These are phyloP conservation scores for Ilex paraguariensis DNA, from an alignment of 305 asterid genomes.

Conservation along the genomic window DNA sequence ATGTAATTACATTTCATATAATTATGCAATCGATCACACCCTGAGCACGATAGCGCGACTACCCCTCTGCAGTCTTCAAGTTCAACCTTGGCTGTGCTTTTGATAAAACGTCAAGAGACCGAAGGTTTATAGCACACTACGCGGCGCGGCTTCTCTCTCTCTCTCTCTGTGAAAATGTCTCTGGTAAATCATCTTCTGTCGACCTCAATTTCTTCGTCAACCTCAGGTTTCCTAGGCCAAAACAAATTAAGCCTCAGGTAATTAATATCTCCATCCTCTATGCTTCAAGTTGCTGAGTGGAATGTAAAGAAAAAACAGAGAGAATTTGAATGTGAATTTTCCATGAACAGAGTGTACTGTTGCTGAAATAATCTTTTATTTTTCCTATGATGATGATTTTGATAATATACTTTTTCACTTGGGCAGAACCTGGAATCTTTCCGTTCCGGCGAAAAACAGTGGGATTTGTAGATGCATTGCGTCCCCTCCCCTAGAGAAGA, in stretches of 20 bases:
- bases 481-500: conserved; percentile 53
- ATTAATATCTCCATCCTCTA: background rate
- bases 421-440: conserved; percentile 42
- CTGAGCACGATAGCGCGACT: too few species aligned
- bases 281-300: background rate
- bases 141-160: too few species aligned
- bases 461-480: conserved; percentile 61
- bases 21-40: too few species aligned
- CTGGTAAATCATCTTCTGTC: conserved; percentile 49
- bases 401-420: background rate
- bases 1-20: too few species aligned
- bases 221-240: conserved; percentile 52
- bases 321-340: too few species aligned
- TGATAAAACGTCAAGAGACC: too few species aligned
- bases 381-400: conserved; percentile 7
- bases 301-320: background rate
- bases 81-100: too few species aligned
- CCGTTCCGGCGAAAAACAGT: conserved; percentile 33
- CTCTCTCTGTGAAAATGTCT: conserved; percentile 33
- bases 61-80: too few species aligned
- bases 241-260: conserved; percentile 51
- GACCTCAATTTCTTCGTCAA: conserved; percentile 51
- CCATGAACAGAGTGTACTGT: background rate
- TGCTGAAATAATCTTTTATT: background rate
- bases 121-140: too few species aligned